phyloP scores from a whole-genome alignment of 2,329 filamentous ascomycete species.

The Scedosporium aurantiacum region DNA sequence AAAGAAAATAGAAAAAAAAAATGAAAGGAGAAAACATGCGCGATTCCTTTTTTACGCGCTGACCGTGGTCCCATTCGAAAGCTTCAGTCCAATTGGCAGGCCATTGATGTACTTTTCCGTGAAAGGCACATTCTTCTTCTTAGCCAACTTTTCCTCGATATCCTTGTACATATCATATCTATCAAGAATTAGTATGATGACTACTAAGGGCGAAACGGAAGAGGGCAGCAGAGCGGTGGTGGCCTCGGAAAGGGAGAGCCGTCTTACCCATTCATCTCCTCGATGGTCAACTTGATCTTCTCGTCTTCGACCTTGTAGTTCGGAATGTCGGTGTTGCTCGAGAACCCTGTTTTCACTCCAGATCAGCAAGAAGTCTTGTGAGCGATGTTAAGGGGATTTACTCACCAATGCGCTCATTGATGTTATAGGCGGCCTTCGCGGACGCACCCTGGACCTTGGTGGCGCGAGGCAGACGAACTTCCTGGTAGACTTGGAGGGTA shows the following conservation, averaged over 20 bases:
- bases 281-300: slow-evolving; percentile 51
- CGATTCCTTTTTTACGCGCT: neutral
- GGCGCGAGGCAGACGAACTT: slow-evolving; percentile 41
- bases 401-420: slow-evolving; percentile 49
- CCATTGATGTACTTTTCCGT: slow-evolving; percentile 28
- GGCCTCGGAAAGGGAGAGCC: too few relatives aligned
- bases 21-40: too few relatives aligned
- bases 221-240: slow-evolving; percentile 9
- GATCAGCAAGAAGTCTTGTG: neutral
- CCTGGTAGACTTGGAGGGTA: slow-evolving; percentile 37
- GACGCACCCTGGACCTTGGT: slow-evolving; percentile 46
- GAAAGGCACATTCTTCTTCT: slow-evolving; percentile 21
- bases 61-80: slow-evolving; percentile 35
- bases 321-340: slow-evolving; percentile 42
- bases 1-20: too few relatives aligned
- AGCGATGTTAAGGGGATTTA: neutral
- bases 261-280: slow-evolving; percentile 55
- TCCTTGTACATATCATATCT: slow-evolving; percentile 51
- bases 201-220: accelerated
- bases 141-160: slow-evolving; percentile 36
- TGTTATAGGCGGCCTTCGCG: slow-evolving; percentile 48
- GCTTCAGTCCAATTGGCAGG: slow-evolving; percentile 33
- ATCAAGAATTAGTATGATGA: neutral
- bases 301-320: slow-evolving; percentile 53
- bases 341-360: slow-evolving; percentile 38